phyloP scores from a whole-genome alignment of 331 rosid species.

The Arachis monticola region DNA sequence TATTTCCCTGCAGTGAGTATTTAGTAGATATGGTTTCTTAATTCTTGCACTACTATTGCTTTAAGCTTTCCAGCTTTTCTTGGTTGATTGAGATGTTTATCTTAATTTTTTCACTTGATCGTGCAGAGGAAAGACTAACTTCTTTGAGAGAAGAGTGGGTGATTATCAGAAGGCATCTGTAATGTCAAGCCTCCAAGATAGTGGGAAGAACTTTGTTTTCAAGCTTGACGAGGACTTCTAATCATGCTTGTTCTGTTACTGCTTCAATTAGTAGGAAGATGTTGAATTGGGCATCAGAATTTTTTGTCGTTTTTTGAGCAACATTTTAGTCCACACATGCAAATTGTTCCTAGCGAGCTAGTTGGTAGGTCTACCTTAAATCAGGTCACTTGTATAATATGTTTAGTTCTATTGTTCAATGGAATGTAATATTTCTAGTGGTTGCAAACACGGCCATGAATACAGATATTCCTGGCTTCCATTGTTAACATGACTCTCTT shows the following conservation, averaged over 20 bases:
- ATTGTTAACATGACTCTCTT: neutral
- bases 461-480: too few relatives aligned
- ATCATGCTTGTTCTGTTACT: constrained; percentile 33
- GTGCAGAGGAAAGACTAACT: constrained; percentile 91
- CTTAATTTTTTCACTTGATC: constrained; percentile 33
- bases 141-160: constrained; percentile 91
- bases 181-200: constrained; percentile 84
- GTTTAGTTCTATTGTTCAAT: constrained; percentile 7
- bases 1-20: constrained; percentile 88
- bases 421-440: constrained; percentile 13
- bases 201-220: constrained; percentile 73
- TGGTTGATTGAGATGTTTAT: constrained; percentile 27
- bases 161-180: constrained; percentile 96
- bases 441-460: neutral
- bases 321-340: constrained; percentile 1
- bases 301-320: constrained; percentile 35
- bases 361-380: neutral
- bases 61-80: neutral
- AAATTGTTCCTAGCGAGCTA: constrained; percentile 23
- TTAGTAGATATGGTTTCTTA: constrained; percentile 6
- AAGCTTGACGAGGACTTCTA: constrained; percentile 82
- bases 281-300: constrained; percentile 27
- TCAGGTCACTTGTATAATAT: constrained; percentile 26
- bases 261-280: constrained; percentile 27
- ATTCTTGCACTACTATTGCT: neutral